Evolutionary conservation across 441 rosid genomes (phyloP).

Genomic region (Gossypium gossypioides): DNA sequence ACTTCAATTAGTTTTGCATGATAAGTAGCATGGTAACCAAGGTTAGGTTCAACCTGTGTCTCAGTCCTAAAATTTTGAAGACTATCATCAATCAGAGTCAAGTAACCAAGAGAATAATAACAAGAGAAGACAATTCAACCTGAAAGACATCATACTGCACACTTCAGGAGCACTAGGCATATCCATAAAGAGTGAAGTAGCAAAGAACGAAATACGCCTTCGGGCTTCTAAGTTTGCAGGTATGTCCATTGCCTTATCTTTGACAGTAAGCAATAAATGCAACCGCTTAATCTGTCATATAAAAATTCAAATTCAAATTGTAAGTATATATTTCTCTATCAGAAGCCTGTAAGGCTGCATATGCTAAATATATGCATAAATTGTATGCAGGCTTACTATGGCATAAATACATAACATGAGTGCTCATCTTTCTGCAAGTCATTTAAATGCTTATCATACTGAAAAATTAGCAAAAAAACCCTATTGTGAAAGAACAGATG

Average conservation of each 20-base stretch:
- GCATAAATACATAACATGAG: background rate
- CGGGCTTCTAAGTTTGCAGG: conserved; percentile 84
- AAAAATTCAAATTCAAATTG: conserved; percentile 19
- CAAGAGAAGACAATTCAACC: conserved; percentile 38
- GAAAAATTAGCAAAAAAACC: background rate
- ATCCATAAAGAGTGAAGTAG: conserved; percentile 90
- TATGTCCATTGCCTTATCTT: conserved; percentile 84
- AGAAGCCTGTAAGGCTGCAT: background rate
- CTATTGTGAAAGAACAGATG: background rate
- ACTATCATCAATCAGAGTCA: background rate
- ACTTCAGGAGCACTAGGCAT: conserved; percentile 89
- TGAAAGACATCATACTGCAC: conserved; percentile 86
- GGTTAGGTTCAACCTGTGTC: background rate
- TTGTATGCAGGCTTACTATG: background rate
- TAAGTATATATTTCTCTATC: conserved; percentile 8
- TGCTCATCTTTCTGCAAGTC: background rate
- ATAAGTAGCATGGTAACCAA: background rate
- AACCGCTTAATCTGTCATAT: conserved; percentile 67
- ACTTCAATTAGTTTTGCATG: background rate
- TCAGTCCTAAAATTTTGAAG: background rate
- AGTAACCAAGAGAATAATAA: conserved; percentile 6
- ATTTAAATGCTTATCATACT: background rate
- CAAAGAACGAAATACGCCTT: conserved; percentile 86
- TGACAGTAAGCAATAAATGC: conserved; percentile 62
- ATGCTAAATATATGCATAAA: background rate